Base-by-base conservation (phyloP, 1,139 yeast species). In the Zygotorulaspora mrakii region DNA sequence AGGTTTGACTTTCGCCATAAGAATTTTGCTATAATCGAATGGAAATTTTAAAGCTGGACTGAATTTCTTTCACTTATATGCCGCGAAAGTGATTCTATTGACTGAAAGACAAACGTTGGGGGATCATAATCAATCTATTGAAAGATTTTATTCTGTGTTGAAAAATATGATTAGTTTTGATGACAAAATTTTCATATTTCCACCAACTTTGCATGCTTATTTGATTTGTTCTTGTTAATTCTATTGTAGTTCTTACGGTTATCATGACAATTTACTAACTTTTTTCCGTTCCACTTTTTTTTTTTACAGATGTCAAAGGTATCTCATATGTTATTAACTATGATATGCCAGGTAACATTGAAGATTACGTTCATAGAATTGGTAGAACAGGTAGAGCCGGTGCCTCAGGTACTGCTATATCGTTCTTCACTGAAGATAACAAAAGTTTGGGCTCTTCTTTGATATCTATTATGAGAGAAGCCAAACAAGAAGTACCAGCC, bases 321-420 rank as follows among this genome's bases (percentile, higher is more conserved):
- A 87, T 91, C 62, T 82, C 89, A 56, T 82, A 73, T 59, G 98
- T 91, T 47, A 76, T 91, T 64, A 91, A 91, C 79, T 88, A 76
- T 62, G 98, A 91, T 67, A 89, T 89, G 88, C 97, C 98, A 61
- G 88, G 88, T 69, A 91, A 89, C 71, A 85, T 88, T 64, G 98
- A 91, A 72, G 97, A 91, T 71, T 91, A 91, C 67, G 96, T 91
- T 47, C 71, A 67, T 46, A 64, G 71, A 62, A 67, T 67, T 43
- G 96, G 96, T 65, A 87, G 98, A 81, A 89, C 97, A 50, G 98
- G 98, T 66, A 87, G 98, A 79, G 98, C 96, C 53, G 97, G 97
- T 67, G 80, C 87, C 50, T 74, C 76, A 48, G 98, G 98, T 74
- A 88, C 94, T 49, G 96, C 98, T 46, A 79, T 89, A 53, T 88